These are phyloP conservation scores for Cubamyces lactineus DNA, from an alignment of 768 basidiomycete species.

Conservation along the genomic window DNA sequence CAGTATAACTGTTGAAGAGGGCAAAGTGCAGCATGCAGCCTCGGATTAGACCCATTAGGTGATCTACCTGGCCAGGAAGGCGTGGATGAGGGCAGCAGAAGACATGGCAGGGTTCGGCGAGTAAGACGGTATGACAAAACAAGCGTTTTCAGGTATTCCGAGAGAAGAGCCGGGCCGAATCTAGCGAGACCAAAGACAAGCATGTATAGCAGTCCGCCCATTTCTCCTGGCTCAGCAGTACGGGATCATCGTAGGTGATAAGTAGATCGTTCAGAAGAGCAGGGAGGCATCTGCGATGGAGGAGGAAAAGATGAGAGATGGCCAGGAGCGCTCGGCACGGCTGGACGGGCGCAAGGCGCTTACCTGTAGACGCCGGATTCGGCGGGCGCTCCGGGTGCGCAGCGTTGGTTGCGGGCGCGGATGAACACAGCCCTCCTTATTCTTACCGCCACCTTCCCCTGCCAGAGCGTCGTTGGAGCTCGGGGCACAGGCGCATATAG, in stretches of 20 bases:
- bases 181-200: not conserved
- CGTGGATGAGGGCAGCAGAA: no score
- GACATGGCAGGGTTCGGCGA: not conserved
- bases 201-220: not conserved
- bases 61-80: no score
- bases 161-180: not conserved
- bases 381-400: not conserved
- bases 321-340: no score
- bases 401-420: not conserved
- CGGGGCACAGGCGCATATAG: conserved; percentile 18
- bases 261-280: no score
- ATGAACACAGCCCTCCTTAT: conserved; percentile 1
- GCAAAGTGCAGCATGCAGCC: no score
- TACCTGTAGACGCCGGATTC: not conserved
- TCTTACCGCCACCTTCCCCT: conserved; percentile 4
- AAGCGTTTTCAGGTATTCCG: not conserved
- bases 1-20: no score
- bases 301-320: no score
- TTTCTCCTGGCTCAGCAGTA: no score
- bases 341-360: not conserved
- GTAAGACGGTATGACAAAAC: not conserved
- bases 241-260: no score
- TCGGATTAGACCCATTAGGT: no score
- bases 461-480: conserved; percentile 5
- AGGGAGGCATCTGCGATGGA: no score